Evolutionary conservation across 192 early-diverging fungal species (phyloP).

Genomic region (Piromyces finnis): DNA sequence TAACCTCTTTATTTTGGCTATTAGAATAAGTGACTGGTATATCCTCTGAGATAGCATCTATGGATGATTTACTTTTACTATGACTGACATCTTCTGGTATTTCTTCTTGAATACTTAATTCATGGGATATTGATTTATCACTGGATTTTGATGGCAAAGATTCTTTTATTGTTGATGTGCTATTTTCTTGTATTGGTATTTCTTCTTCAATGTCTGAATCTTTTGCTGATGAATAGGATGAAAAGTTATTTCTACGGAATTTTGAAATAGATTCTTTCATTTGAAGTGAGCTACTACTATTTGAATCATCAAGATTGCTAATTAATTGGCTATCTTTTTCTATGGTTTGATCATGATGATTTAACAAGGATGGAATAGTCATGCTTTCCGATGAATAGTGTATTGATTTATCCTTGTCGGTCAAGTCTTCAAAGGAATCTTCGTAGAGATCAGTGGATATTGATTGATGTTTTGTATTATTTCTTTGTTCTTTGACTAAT

Average conservation of each 20-base stretch:
- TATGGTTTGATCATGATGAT: not conserved
- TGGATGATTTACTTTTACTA: no score
- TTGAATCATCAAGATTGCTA: not conserved
- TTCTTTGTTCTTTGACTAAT: not conserved
- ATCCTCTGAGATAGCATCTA: not conserved
- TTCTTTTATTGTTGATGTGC: not conserved
- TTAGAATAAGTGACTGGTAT: not conserved
- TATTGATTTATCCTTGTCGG: no score
- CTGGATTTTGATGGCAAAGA: not conserved
- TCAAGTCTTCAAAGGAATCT: not conserved
- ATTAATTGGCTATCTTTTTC: not conserved
- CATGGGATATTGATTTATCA: not conserved
- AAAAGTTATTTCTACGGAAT: not conserved
- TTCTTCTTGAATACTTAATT: not conserved
- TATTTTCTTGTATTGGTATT: not conserved
- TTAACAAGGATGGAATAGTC: not conserved
- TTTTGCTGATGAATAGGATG: no score
- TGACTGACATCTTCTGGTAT: not conserved
- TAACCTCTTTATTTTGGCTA: not conserved
- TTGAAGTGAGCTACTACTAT: not conserved
- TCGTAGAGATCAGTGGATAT: not conserved
- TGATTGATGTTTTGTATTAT: not conserved
- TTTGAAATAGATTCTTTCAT: not conserved
- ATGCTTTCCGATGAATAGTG: no score
- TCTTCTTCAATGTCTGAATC: not conserved